These are phyloP conservation scores for Takashimella tepidaria DNA, from an alignment of 1,284 basidiomycete genomes.

Conservation along the genomic window DNA sequence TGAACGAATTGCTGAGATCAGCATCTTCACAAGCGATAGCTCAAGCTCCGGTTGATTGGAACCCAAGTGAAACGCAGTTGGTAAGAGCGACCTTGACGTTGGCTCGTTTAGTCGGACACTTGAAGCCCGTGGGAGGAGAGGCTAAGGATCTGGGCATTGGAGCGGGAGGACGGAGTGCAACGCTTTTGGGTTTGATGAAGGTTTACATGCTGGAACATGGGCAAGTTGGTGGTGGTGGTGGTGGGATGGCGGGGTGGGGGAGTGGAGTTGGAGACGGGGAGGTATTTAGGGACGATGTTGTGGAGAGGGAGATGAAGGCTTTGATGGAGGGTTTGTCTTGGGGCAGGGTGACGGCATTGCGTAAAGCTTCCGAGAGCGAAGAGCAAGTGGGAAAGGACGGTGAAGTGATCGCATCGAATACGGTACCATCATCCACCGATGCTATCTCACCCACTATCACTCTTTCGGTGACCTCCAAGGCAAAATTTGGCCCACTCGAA, in stretches of 20 bases:
- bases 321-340: constrained; percentile 51
- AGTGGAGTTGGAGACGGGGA: constrained; percentile 51
- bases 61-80: constrained; percentile 72
- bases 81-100: constrained; percentile 63
- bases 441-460: too few species aligned
- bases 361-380: constrained; percentile 7
- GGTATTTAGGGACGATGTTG: constrained; percentile 51
- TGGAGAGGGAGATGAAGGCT: constrained; percentile 58
- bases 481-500: too few species aligned
- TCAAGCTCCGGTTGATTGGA: constrained; percentile 65
- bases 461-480: too few species aligned
- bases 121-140: neutral
- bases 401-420: neutral
- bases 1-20: constrained; percentile 78
- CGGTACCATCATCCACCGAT: too few species aligned
- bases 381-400: neutral
- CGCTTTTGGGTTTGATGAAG: constrained; percentile 56
- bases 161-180: neutral
- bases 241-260: too few species aligned
- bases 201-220: constrained; percentile 90
- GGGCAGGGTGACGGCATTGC: constrained; percentile 2
- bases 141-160: neutral
- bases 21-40: constrained; percentile 68
- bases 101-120: constrained; percentile 22
- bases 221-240: constrained; percentile 20